Percentiles rank a stretch among this genome's conserved stretches.
Evolutionary conservation across 352 stramenopile species (phyloP).

Genomic region (Plasmopara halstedii): DNA sequence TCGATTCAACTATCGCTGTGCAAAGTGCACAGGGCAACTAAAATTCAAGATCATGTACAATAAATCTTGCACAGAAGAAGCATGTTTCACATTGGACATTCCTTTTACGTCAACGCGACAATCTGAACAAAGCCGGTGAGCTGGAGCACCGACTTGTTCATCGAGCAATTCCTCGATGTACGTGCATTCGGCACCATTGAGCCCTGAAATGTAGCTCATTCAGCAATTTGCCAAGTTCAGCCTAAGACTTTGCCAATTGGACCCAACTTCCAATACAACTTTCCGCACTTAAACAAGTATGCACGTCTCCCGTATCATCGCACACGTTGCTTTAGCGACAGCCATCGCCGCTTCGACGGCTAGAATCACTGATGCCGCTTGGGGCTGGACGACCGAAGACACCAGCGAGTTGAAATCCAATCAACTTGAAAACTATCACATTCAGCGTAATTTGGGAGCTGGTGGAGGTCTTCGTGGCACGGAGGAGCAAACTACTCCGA

Average conservation of each 20-base stretch:
- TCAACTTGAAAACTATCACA: background rate
- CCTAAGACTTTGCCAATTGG: constrained; percentile 19
- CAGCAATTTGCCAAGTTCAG: constrained; percentile 21
- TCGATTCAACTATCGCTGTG: too few species aligned
- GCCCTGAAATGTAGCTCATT: too few species aligned
- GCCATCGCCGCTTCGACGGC: constrained; percentile 15
- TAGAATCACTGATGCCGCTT: constrained; percentile 14
- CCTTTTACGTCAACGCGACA: too few species aligned
- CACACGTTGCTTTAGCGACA: constrained; percentile 19
- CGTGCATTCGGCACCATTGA: too few species aligned
- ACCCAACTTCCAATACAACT: constrained; percentile 18
- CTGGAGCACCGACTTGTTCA: too few species aligned
- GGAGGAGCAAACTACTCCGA: constrained; percentile 6
- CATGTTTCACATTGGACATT: too few species aligned
- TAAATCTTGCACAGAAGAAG: too few species aligned
- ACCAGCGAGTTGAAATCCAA: constrained; percentile 8
- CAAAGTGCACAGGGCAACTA: too few species aligned
- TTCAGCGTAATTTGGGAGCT: constrained; percentile 12
- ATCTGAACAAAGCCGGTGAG: too few species aligned
- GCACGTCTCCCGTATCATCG: constrained; percentile 25
- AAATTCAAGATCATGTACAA: too few species aligned
- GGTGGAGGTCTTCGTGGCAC: constrained; percentile 17
- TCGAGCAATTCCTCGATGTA: too few species aligned
- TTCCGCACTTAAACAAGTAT: constrained; percentile 9
- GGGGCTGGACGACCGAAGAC: constrained; percentile 9